A percentile compares a stretch with the other conserved stretches of the same genome.
Conservation (phyloP, 495 filamentous ascomycete genomes). For the Schizothecium vesticola region DNA sequence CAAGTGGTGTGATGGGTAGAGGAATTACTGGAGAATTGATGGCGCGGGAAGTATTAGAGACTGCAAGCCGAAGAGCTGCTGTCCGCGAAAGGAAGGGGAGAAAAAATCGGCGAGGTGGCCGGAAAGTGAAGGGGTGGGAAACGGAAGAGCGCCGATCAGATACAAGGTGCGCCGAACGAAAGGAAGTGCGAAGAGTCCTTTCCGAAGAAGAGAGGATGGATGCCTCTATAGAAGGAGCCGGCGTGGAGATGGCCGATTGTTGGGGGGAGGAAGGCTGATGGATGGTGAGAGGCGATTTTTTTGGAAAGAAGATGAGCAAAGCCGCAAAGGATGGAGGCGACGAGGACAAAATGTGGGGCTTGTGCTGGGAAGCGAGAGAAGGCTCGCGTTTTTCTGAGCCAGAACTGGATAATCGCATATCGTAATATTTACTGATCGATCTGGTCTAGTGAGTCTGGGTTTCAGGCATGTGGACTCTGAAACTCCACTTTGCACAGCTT, state of each 20-base stretch:
- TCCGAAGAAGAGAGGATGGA: neutral
- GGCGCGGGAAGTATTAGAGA: neutral
- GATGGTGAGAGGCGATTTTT: slow-evolving; percentile 10
- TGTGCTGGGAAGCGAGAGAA: neutral
- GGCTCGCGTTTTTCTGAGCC: slow-evolving; percentile 4
- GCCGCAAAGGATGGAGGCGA: neutral
- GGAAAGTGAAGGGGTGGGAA: neutral
- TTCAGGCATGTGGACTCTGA: neutral
- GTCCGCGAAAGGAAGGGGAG: neutral
- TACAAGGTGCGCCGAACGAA: neutral
- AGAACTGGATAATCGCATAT: slow-evolving; percentile 2
- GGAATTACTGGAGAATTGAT: neutral
- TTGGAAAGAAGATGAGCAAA: slow-evolving; percentile 1
- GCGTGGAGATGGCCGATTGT: neutral
- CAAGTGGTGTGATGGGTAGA: slow-evolving; percentile 6
- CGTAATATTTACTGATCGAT: no score
- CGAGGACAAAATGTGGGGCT: neutral
- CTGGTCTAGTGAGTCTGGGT: neutral
- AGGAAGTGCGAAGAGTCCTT: neutral
- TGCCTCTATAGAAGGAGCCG: neutral
- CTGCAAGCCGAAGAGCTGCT: neutral
- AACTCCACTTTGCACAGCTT: neutral
- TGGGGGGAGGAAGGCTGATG: slow-evolving; percentile 4
- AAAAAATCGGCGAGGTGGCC: slow-evolving; percentile 5
- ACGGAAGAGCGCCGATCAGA: neutral